phyloP scores from a whole-genome alignment of 371 early-diverging fungal species.

The Apophysomyces variabilis region DNA sequence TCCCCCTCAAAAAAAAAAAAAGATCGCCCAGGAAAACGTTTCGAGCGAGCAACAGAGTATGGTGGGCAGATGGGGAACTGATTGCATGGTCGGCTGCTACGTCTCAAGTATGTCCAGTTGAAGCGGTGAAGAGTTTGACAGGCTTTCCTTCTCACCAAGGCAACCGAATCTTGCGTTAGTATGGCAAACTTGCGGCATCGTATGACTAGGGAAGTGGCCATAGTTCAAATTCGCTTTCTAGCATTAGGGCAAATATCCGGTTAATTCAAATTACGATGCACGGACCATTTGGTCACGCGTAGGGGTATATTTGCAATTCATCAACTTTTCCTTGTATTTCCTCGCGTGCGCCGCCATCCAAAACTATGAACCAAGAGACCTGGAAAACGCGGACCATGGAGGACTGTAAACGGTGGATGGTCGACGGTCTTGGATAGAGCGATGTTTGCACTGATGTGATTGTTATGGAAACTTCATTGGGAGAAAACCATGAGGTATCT shows the following conservation, averaged over 20 bases:
- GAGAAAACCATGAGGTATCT: conserved; percentile 8
- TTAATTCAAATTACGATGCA: too few species aligned
- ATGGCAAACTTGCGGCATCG: too few species aligned
- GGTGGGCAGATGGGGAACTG: conserved; percentile 17
- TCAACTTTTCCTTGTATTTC: too few species aligned
- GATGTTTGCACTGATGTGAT: neutral
- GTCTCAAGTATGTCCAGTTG: conserved; percentile 14
- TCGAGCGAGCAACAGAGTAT: conserved; percentile 10
- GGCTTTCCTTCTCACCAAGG: neutral
- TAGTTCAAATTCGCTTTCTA: too few species aligned
- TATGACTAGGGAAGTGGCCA: too few species aligned
- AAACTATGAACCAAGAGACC: conserved; percentile 18
- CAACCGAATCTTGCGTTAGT: neutral
- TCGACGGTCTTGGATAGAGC: conserved; percentile 6
- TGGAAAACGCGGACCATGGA: conserved; percentile 19
- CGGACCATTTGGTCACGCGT: too few species aligned
- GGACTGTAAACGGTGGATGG: conserved; percentile 10
- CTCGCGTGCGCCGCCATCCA: too few species aligned
- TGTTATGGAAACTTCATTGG: conserved; percentile 16
- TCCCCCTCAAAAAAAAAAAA: neutral
- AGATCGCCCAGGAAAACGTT: conserved; percentile 14
- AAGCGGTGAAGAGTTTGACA: conserved; percentile 16
- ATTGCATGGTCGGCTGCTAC: conserved; percentile 18
- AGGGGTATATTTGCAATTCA: too few species aligned
- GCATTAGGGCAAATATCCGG: too few species aligned